These are phyloP conservation scores for Geopyxis carbonaria DNA, from an alignment of 495 filamentous ascomycete species.

Conservation along the genomic window DNA sequence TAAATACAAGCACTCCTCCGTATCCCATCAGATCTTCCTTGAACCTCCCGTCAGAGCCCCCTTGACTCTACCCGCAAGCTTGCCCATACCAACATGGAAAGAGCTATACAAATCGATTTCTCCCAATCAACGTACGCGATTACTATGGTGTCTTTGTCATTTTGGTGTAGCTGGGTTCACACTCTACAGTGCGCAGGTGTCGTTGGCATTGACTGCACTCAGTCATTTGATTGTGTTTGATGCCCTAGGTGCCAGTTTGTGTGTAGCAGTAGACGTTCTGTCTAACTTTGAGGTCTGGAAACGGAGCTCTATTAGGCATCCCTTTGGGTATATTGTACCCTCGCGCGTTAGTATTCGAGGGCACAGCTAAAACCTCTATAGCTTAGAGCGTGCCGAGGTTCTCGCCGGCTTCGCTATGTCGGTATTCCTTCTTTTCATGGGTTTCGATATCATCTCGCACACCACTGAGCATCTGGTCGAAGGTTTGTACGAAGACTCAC, in stretches of 20 bases:
- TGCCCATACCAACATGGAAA: constrained; percentile 78
- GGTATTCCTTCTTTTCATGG: constrained; percentile 87
- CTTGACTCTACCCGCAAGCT: constrained; percentile 73
- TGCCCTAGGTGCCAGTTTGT: constrained; percentile 79
- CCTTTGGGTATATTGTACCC: constrained; percentile 45
- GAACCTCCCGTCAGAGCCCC: constrained; percentile 81
- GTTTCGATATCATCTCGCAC: constrained; percentile 84
- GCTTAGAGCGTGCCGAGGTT: constrained; percentile 76
- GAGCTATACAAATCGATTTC: constrained; percentile 80
- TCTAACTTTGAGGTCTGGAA: constrained; percentile 97
- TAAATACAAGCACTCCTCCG: constrained; percentile 93
- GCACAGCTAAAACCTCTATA: constrained; percentile 4
- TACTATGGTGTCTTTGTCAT: constrained; percentile 84
- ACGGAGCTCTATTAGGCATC: constrained; percentile 76
- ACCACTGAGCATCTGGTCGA: constrained; percentile 75
- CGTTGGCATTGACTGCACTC: constrained; percentile 80
- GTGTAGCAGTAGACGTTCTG: constrained; percentile 79
- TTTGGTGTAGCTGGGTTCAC: constrained; percentile 63
- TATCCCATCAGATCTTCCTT: constrained; percentile 92
- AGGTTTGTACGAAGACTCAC: constrained; percentile 22
- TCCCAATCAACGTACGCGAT: constrained; percentile 59
- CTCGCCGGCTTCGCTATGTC: constrained; percentile 95
- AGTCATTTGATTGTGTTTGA: constrained; percentile 91
- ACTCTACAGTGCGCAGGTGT: constrained; percentile 67
- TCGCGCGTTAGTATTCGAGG: constrained; percentile 1